A percentile compares a stretch with the other conserved stretches of the same genome.
Conservation (phyloP, 2,329 filamentous ascomycete genomes). For the Pseudocercospora fijiensis region DNA sequence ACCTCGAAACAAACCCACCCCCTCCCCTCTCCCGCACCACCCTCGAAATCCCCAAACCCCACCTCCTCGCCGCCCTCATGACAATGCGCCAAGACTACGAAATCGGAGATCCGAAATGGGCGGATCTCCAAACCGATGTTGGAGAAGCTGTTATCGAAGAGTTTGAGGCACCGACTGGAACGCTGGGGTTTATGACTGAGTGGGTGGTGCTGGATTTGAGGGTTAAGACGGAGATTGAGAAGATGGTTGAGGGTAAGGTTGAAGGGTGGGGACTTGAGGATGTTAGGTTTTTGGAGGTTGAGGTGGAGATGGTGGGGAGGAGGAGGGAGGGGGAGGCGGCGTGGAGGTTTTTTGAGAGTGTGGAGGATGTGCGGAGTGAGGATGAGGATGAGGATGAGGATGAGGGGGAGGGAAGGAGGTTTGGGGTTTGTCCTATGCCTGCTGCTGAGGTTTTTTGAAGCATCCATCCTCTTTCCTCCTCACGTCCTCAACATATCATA, state of each 20-base stretch:
- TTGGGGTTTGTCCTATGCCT: neutral
- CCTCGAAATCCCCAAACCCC: neutral
- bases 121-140: neutral
- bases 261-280: conserved; percentile 1
- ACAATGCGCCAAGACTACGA: neutral
- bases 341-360: neutral
- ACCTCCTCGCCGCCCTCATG: neutral
- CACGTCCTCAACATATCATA: conserved; percentile 22
- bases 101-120: neutral
- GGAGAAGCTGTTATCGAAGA: neutral
- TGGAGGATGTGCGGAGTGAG: neutral
- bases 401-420: neutral
- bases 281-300: neutral
- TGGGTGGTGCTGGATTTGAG: neutral
- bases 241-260: neutral
- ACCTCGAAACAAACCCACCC: neutral
- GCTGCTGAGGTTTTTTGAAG: neutral
- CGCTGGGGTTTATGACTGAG: neutral
- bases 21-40: neutral
- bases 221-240: neutral
- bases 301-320: neutral
- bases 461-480: no score
- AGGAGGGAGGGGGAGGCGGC: neutral
- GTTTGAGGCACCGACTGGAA: neutral
- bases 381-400: neutral